Evolutionary conservation across 2,329 filamentous ascomycete genomes (phyloP).

Genomic region (Clonostachys sp.): DNA sequence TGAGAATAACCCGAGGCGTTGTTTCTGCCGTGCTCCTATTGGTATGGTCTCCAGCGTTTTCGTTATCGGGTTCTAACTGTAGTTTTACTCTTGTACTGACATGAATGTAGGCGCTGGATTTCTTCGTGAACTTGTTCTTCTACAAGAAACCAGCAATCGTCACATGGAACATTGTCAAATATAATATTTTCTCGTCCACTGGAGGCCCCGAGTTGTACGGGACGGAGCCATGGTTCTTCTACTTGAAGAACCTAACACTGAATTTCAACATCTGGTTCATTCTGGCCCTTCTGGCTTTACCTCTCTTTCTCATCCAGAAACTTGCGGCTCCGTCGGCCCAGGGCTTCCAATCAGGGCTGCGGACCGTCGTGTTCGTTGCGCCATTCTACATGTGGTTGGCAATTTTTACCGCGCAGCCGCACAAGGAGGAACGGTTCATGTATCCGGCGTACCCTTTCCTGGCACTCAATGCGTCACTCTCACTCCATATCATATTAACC

Average conservation of each 20-base stretch:
- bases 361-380: conserved; percentile 70
- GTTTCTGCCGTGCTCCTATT: conserved; percentile 64
- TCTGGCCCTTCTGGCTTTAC: conserved; percentile 69
- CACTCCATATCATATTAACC: conserved; percentile 74
- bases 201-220: conserved; percentile 91
- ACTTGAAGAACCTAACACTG: conserved; percentile 81
- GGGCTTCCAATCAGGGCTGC: conserved; percentile 65
- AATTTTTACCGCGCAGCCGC: conserved; percentile 88
- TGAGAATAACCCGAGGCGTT: conserved; percentile 63
- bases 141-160: conserved; percentile 76
- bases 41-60: conserved; percentile 38
- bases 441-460: conserved; percentile 92
- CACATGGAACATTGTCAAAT: conserved; percentile 88
- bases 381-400: conserved; percentile 94
- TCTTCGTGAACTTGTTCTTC: conserved; percentile 74
- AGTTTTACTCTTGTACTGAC: neutral
- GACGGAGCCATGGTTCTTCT: conserved; percentile 95
- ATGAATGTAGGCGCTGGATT: conserved; percentile 56
- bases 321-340: conserved; percentile 54
- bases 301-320: conserved; percentile 72
- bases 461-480: conserved; percentile 80
- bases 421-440: conserved; percentile 99
- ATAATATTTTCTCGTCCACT: conserved; percentile 84
- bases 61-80: neutral
- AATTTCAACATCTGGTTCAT: conserved; percentile 97